Percentiles rank a stretch among this genome's conserved stretches.
Conservation (phyloP, 306 rosid species). For the Quercus parvula region DNA sequence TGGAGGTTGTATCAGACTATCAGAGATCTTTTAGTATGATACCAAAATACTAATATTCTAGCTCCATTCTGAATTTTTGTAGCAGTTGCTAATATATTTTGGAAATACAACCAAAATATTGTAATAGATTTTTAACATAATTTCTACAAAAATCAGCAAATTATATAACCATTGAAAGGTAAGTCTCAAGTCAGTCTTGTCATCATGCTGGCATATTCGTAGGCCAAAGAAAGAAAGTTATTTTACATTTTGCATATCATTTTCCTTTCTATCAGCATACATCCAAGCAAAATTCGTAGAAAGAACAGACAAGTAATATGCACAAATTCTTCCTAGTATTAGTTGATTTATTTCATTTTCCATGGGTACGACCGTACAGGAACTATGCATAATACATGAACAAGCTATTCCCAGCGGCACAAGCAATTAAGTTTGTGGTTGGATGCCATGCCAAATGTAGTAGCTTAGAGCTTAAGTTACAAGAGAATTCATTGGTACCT, state of each 20-base stretch:
- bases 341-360: neutral
- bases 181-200: neutral
- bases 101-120: neutral
- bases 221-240: neutral
- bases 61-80: neutral
- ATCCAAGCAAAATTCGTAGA: neutral
- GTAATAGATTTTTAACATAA: neutral
- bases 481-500: constrained; percentile 17
- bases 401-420: constrained; percentile 58
- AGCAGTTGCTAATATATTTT: neutral
- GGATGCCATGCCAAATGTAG: constrained; percentile 70
- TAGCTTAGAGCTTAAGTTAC: constrained; percentile 39
- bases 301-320: neutral
- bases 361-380: constrained; percentile 19
- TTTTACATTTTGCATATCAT: neutral
- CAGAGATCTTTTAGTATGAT: too few species aligned
- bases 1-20: too few species aligned
- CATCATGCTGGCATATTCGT: neutral
- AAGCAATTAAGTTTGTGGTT: constrained; percentile 49
- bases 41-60: too few species aligned
- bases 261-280: neutral
- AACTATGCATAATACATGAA: constrained; percentile 45
- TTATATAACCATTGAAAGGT: neutral
- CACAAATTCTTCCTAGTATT: neutral
- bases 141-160: neutral